These are phyloP conservation scores for Anthracocystis panici-leucophaei DNA, from an alignment of 1,284 basidiomycete genomes.

Conservation along the genomic window DNA sequence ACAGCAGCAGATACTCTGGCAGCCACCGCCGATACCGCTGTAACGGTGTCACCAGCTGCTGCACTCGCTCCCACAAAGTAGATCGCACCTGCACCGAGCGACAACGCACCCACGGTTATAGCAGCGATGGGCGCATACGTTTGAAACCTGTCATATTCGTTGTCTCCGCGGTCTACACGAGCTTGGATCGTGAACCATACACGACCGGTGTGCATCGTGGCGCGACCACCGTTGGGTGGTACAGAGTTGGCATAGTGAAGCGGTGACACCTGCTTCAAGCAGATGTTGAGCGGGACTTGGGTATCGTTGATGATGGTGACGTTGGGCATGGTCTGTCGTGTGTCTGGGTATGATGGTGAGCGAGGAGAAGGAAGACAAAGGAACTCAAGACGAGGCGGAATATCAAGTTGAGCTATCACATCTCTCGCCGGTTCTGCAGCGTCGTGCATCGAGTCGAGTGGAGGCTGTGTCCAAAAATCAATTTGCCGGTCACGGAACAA, in stretches of 20 bases:
- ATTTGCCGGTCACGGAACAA: background rate
- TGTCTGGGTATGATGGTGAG: background rate
- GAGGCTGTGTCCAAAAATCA: background rate
- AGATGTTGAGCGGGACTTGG: conserved; percentile 58
- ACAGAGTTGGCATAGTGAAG: conserved; percentile 60
- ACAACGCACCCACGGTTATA: conserved; percentile 47
- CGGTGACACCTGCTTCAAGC: conserved; percentile 60
- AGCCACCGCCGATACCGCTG: conserved; percentile 47
- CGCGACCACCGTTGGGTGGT: conserved; percentile 42
- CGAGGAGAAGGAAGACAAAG: background rate
- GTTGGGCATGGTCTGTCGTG: conserved; percentile 39
- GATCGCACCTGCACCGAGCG: conserved; percentile 58
- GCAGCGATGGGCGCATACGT: conserved; percentile 59
- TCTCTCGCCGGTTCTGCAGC: background rate
- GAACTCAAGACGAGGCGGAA: background rate
- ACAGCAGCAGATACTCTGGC: conserved; percentile 48
- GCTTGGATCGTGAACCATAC: conserved; percentile 65
- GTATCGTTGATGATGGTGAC: conserved; percentile 63
- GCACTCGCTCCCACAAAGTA: conserved; percentile 53
- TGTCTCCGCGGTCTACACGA: conserved; percentile 52
- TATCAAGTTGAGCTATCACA: background rate
- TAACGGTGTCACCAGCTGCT: conserved; percentile 51
- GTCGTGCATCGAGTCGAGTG: conserved; percentile 2
- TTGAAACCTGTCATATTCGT: conserved; percentile 58
- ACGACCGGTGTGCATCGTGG: conserved; percentile 46